phyloP scores from a whole-genome alignment of 495 filamentous ascomycete genomes.

The Clavariopsis aquatica region DNA sequence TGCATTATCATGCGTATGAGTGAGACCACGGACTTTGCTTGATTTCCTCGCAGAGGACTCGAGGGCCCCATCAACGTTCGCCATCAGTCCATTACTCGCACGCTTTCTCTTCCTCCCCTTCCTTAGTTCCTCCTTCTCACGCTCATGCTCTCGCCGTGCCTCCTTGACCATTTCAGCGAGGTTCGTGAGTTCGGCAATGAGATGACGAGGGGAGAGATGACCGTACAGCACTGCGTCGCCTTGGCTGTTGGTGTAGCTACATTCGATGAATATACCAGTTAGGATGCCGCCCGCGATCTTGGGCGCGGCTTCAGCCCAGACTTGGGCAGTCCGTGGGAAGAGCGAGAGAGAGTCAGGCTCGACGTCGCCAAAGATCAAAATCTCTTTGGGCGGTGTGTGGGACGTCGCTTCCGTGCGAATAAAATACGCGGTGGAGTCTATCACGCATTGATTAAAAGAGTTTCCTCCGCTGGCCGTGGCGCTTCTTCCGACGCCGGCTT shows the following conservation, averaged over 20 bases:
- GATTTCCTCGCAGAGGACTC: neutral
- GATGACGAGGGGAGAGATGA: slow-evolving; percentile 79
- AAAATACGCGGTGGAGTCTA: slow-evolving; percentile 89
- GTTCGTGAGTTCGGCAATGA: slow-evolving; percentile 71
- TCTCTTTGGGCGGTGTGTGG: slow-evolving; percentile 51
- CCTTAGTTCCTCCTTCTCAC: slow-evolving; percentile 32
- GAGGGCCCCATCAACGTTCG: neutral
- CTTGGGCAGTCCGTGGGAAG: slow-evolving; percentile 70
- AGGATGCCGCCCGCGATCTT: slow-evolving; percentile 72
- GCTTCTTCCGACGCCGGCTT: slow-evolving; percentile 36
- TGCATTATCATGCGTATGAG: slow-evolving; percentile 13
- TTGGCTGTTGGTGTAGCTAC: slow-evolving; percentile 79
- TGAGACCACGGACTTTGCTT: slow-evolving; percentile 1
- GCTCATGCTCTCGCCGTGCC: slow-evolving; percentile 43
- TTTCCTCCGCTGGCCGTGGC: slow-evolving; percentile 1
- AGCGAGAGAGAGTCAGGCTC: slow-evolving; percentile 86
- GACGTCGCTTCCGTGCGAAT: slow-evolving; percentile 62
- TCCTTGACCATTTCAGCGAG: slow-evolving; percentile 67
- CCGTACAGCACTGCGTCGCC: slow-evolving; percentile 78
- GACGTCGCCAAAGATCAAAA: slow-evolving; percentile 93
- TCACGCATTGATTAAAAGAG: slow-evolving; percentile 39
- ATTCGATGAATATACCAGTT: slow-evolving; percentile 88
- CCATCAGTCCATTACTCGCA: slow-evolving; percentile 24
- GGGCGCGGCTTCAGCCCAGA: slow-evolving; percentile 84
- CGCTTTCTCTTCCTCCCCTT: slow-evolving; percentile 44